phyloP scores from a whole-genome alignment of 768 basidiomycete genomes.

The Amylocystis lapponica region DNA sequence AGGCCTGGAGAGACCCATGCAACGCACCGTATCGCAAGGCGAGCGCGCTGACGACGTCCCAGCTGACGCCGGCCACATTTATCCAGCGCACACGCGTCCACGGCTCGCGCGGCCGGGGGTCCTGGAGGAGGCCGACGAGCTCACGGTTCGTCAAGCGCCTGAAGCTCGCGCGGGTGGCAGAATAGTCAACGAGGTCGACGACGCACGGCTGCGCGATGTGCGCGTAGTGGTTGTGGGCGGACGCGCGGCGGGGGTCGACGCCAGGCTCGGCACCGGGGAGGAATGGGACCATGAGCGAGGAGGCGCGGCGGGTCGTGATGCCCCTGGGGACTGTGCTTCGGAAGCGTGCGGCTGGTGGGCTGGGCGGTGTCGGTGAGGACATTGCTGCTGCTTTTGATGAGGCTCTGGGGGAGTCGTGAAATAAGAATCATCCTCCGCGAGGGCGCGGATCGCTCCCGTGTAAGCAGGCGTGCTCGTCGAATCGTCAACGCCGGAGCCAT shows the following conservation, averaged over 20 bases:
- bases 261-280: constrained; percentile 64
- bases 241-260: constrained; percentile 54
- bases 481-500: too few species aligned
- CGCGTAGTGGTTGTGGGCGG: constrained; percentile 45
- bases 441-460: too few species aligned
- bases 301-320: constrained; percentile 51
- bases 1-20: background rate
- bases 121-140: constrained; percentile 45
- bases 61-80: constrained; percentile 55
- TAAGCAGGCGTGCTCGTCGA: too few species aligned
- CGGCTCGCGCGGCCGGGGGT: constrained; percentile 36
- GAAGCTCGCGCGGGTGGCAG: constrained; percentile 40
- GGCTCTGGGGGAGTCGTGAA: too few species aligned
- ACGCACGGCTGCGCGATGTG: constrained; percentile 50
- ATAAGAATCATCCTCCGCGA: too few species aligned
- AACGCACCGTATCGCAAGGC: constrained; percentile 52
- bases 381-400: too few species aligned
- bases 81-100: constrained; percentile 74
- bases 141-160: constrained; percentile 49
- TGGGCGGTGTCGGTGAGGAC: background rate
- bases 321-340: constrained; percentile 48
- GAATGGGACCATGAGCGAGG: constrained; percentile 24
- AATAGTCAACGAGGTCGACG: constrained; percentile 63
- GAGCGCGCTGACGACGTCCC: constrained; percentile 63
- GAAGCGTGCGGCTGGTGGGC: constrained; percentile 28